phyloP scores from a whole-genome alignment of 176 grass and related monocot species.

The Oryza nivara region DNA sequence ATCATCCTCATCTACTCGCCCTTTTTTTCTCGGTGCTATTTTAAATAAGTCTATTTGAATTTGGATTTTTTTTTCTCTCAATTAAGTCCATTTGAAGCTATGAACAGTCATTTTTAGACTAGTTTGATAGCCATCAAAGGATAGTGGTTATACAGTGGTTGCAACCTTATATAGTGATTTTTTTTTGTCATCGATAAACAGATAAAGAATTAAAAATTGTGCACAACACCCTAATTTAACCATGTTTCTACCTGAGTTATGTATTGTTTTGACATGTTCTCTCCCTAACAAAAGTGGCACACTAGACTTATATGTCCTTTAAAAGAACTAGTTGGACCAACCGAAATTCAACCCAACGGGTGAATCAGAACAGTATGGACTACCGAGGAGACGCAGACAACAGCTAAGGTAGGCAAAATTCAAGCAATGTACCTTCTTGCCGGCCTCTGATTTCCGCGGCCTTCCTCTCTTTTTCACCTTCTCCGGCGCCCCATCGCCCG shows the following conservation, averaged over 20 bases:
- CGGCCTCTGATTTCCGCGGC: slow-evolving; percentile 29
- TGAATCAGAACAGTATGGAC: not conserved
- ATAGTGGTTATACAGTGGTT: not conserved
- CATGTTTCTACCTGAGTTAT: not conserved
- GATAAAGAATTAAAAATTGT: not conserved
- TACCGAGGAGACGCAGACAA: not conserved
- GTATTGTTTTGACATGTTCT: not conserved
- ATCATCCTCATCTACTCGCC: not conserved
- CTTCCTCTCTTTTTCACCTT: slow-evolving; percentile 37
- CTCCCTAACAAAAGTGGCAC: too few relatives aligned
- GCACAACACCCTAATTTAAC: not conserved
- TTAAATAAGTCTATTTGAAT: not conserved
- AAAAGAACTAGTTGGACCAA: not conserved
- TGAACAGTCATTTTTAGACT: not conserved
- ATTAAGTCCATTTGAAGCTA: not conserved
- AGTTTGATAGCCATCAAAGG: not conserved
- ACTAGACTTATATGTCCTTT: not conserved
- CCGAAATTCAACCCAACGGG: not conserved
- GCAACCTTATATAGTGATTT: not conserved
- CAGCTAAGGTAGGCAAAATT: slow-evolving; percentile 5
- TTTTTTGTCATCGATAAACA: not conserved
- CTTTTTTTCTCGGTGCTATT: not conserved
- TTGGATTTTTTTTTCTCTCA: not conserved
- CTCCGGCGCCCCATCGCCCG: slow-evolving; percentile 19
- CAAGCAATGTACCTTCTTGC: slow-evolving; percentile 45